Conservation (phyloP, 1,139 yeast genomes). For the Yamadazyma dushanensis region DNA sequence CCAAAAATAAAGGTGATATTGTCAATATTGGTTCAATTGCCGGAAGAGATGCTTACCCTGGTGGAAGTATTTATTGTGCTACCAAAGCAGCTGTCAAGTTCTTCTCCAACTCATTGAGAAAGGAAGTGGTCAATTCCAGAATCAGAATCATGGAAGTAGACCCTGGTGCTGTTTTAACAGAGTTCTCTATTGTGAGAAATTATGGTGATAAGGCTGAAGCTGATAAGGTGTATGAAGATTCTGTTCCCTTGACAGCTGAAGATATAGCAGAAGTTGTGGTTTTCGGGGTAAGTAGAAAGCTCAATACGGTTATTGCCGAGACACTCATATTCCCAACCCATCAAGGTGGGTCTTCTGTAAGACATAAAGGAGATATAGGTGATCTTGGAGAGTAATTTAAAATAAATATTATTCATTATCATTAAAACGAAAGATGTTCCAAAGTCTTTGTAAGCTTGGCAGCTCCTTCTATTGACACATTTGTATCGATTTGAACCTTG, state of each 20-base stretch:
- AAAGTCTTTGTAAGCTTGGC: constrained; percentile 66
- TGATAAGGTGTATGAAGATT: constrained; percentile 45
- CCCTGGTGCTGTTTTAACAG: constrained; percentile 55
- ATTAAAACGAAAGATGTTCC: constrained; percentile 62
- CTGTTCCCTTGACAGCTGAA: constrained; percentile 46
- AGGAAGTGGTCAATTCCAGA: constrained; percentile 45
- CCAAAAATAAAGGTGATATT: constrained; percentile 67
- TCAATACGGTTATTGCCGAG: constrained; percentile 52
- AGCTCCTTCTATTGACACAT: constrained; percentile 58
- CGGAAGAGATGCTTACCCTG: constrained; percentile 84
- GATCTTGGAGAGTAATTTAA: constrained; percentile 10
- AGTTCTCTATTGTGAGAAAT: constrained; percentile 48
- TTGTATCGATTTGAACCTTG: constrained; percentile 53
- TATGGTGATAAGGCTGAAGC: constrained; percentile 44
- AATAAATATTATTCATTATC: constrained; percentile 2
- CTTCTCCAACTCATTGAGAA: constrained; percentile 58
- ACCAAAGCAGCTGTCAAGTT: constrained; percentile 80
- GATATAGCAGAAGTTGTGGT: constrained; percentile 54
- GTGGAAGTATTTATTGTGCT: constrained; percentile 87
- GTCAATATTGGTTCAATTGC: constrained; percentile 87
- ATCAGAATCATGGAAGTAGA: constrained; percentile 51
- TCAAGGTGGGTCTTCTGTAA: constrained; percentile 62
- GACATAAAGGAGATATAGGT: constrained; percentile 26
- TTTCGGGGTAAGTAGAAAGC: constrained; percentile 49
- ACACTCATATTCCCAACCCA: constrained; percentile 49